These are phyloP conservation scores for Sugiyamaella lignohabitans DNA, from an alignment of 805 yeast species.

Conservation along the genomic window DNA sequence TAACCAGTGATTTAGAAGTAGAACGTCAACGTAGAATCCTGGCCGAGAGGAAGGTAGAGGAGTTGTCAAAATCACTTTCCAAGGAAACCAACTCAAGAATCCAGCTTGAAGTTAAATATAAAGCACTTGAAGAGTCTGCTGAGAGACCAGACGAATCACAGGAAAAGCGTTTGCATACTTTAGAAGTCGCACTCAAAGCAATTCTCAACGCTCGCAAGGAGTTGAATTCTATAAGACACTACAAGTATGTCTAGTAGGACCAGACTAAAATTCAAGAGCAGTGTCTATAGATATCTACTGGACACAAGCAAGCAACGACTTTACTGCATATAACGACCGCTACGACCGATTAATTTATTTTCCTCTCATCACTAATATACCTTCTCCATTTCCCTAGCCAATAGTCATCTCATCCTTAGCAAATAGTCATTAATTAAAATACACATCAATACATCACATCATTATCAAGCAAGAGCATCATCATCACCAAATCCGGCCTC, in stretches of 20 bases:
- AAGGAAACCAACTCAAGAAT: not conserved
- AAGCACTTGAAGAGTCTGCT: constrained; percentile 1
- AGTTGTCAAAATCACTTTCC: not conserved
- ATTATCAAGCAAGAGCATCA: too few species aligned
- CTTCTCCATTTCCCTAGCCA: too few species aligned
- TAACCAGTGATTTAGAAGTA: not conserved
- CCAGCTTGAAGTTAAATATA: constrained; percentile 4
- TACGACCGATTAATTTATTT: too few species aligned
- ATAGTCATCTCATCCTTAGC: too few species aligned
- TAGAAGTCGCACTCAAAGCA: constrained; percentile 21
- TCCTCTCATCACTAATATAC: too few species aligned
- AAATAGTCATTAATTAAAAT: too few species aligned
- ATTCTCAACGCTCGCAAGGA: constrained; percentile 20
- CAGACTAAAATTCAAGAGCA: too few species aligned
- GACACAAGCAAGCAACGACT: too few species aligned
- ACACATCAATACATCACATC: too few species aligned
- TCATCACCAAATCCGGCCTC: too few species aligned
- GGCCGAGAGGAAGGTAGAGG: constrained; percentile 6
- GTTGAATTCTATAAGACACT: constrained; percentile 16
- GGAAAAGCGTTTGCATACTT: constrained; percentile 14
- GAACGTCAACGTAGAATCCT: not conserved
- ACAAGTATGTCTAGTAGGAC: constrained; percentile 13
- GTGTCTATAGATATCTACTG: too few species aligned
- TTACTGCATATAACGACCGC: too few species aligned
- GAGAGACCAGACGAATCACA: constrained; percentile 3